phyloP scores from a whole-genome alignment of 495 filamentous ascomycete genomes.

The Talaromyces ruber region DNA sequence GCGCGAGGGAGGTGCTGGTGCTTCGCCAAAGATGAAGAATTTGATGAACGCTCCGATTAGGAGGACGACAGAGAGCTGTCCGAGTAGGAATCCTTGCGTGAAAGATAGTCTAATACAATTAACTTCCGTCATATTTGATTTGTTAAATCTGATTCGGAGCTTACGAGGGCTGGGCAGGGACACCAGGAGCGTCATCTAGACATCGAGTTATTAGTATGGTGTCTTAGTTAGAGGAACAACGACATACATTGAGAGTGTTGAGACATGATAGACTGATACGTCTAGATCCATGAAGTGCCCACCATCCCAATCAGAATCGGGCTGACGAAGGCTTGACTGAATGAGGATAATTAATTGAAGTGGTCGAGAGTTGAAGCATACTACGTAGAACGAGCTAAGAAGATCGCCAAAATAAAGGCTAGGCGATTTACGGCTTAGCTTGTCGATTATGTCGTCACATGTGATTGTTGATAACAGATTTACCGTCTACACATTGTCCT shows the following conservation, averaged over 20 bases:
- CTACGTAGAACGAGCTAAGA: background rate
- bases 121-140: background rate
- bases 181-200: conserved; percentile 9
- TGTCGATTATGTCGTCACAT: background rate
- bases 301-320: conserved; percentile 1
- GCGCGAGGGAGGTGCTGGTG: conserved; percentile 71
- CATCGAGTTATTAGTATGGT: background rate
- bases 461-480: background rate
- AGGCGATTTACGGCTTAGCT: background rate
- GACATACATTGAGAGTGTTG: conserved; percentile 6
- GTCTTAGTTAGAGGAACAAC: background rate
- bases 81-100: conserved; percentile 86
- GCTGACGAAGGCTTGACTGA: background rate
- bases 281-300: conserved; percentile 4
- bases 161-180: conserved; percentile 42
- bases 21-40: conserved; percentile 98
- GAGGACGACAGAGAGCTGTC: conserved; percentile 84
- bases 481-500: background rate
- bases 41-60: conserved; percentile 93
- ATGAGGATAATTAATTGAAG: background rate
- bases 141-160: conserved; percentile 7
- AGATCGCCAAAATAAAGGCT: background rate
- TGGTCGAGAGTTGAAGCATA: background rate
- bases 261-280: conserved; percentile 7
- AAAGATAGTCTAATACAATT: conserved; percentile 60